Evolutionary conservation across 164 flowering plant species (phyloP), one percentile per base, ranked within the genome.

Genomic region (Kingdonia uniflora): DNA sequence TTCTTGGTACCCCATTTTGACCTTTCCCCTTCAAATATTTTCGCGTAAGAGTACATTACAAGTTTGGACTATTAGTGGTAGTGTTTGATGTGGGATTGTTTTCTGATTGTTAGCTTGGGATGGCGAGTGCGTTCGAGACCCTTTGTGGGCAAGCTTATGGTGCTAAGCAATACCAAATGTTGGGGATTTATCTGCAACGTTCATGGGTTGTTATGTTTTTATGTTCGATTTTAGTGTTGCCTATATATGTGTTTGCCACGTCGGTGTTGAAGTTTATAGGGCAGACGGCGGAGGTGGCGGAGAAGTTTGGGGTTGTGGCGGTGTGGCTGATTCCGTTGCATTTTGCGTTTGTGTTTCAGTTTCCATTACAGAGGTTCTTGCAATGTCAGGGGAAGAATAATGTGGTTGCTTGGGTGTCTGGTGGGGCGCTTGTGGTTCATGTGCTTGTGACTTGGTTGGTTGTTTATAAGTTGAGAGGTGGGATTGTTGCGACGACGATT

Each of bases 71-170:
- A n/a, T n/a, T n/a, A n/a, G n/a, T n/a, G n/a, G n/a, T n/a, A n/a
- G n/a, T n/a, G n/a, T n/a, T n/a, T n/a, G n/a, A n/a, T n/a, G n/a
- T n/a, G n/a, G n/a, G n/a, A n/a, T n/a, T n/a, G n/a, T n/a, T n/a
- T n/a, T n/a, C n/a, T n/a, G 7, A 14, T 42, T n/a, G 24, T 55
- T 37, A 78, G 82, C 42, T 78, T n/a, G 82, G 82, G n/a, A 85
- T 88, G 87, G 95, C 85, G 6, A 86, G 97, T 56, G 90, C 91
- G 8, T 38, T 82, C 15, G 97, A 89, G 69, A 89, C 95, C 0
- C 74, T 89, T 0, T 86, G 94, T 48, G 95, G 97, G 0, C 97
- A 86, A 63, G 95, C 90, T 0, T 89, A 55, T 38, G 97, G 97
- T 1, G 97, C 97, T 1, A 77, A 73, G 37, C 64, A 69, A 46